Evolutionary conservation across 2,329 filamentous ascomycete species (phyloP), one percentile per base, ranked within the genome.

Genomic region (Fusarium compactum): DNA sequence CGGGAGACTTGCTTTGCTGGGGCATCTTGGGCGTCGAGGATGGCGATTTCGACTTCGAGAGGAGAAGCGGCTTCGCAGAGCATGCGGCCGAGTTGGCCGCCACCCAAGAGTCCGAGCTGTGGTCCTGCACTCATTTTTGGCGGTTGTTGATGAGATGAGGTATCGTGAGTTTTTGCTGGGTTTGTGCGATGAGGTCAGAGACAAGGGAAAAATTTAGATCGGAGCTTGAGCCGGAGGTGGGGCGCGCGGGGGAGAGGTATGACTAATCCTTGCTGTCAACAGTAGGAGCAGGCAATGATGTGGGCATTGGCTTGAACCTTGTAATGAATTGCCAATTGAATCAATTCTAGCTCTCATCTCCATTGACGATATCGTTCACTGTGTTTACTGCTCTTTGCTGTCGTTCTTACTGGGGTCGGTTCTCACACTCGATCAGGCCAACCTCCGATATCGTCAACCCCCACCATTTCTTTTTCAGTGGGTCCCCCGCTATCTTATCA

Each of bases 31-130:
- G 87, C 89, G 79, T 98, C 95, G 48, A 97, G 87, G 43, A 97
- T 86, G 62, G 91, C 92, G 72, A 96, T 87, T 71, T 92, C 87
- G 71, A 97, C 89, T 74, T 93, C 94, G 62, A 97, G 87, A 5
- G 83, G 86, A 4, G 82, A 83, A 34, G 95, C 94, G n/a, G 92
- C 91, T 83, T 98, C 94, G 70, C 92, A 91, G 22, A 98, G 88
- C 96, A 98, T 98, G 71, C 93, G 92, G 65, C 95, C 96, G 43
- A 99, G 87, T 82, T 95, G 92, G 75, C 92, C 92, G 54, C 86
- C 86, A 66, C 86, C 86, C 2, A 88, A 79, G 56, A 88, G 80
- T 59, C 86, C 86, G 59, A 88, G 82, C 0, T 64, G 62, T 16
- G 63, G 63, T 9, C 50, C 54, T 29, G 55, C 44, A 11, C 63